phyloP scores from a whole-genome alignment of 106 monocot species.

The Agapanthus africanus region DNA sequence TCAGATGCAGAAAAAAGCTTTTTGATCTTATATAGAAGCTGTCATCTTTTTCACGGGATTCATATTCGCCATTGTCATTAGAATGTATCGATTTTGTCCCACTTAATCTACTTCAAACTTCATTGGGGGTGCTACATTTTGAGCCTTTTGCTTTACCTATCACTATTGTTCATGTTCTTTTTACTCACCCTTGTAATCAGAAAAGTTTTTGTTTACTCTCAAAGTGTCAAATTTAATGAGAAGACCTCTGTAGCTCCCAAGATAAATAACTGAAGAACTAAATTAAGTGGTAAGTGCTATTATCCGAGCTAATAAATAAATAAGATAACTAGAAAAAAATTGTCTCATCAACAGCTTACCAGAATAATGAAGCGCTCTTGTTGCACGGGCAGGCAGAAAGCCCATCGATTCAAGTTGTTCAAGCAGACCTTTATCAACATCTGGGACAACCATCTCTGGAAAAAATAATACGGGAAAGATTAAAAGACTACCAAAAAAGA shows the following conservation, averaged over 20 bases:
- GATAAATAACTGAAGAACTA: background rate
- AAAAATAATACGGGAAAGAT: conserved; percentile 4
- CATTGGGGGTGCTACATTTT: background rate
- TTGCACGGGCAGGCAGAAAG: conserved; percentile 74
- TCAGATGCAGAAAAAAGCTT: background rate
- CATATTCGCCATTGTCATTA: background rate
- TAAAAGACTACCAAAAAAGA: background rate
- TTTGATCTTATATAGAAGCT: background rate
- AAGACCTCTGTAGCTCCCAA: background rate
- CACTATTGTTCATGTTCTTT: background rate
- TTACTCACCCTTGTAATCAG: background rate
- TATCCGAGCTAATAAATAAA: background rate
- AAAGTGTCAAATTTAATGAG: too few relatives aligned
- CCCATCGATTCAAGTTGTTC: conserved; percentile 83
- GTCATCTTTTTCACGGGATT: background rate
- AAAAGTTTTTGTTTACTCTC: background rate
- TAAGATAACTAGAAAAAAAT: background rate
- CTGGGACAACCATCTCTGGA: conserved; percentile 67
- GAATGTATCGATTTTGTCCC: background rate
- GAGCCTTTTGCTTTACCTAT: background rate
- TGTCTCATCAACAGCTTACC: conserved; percentile 69
- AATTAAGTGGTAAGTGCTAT: background rate
- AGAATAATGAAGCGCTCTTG: conserved; percentile 83
- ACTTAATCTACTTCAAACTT: background rate
- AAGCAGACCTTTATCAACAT: conserved; percentile 68